Conservation (phyloP, 1,284 basidiomycete species). For the Ustilago vetiveriae region DNA sequence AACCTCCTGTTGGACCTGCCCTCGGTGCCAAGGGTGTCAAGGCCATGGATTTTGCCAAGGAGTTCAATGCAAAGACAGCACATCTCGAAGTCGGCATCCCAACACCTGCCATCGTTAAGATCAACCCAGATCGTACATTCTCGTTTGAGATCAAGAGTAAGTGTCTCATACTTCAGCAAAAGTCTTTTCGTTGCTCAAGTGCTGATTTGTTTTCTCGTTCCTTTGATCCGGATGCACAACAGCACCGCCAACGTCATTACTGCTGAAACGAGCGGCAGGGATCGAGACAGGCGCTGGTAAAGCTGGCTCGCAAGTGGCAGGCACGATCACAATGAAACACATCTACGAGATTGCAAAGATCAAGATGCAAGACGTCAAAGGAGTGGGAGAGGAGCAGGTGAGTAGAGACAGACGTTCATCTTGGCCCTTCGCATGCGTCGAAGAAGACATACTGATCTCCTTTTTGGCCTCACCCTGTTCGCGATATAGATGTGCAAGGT, state of each 20-base stretch:
- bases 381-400: slow-evolving; percentile 60
- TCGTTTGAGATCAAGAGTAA: slow-evolving; percentile 73
- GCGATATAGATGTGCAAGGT: slow-evolving; percentile 56
- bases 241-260: slow-evolving; percentile 86
- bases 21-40: slow-evolving; percentile 98
- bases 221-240: not conserved
- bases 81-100: slow-evolving; percentile 88
- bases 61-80: slow-evolving; percentile 76
- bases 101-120: slow-evolving; percentile 87
- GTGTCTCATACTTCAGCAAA: slow-evolving; percentile 10
- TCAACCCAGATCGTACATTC: slow-evolving; percentile 94
- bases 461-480: not conserved
- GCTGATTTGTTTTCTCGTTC: not conserved
- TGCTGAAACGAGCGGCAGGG: slow-evolving; percentile 89
- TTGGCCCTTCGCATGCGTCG: too few species aligned
- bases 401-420: slow-evolving; percentile 1
- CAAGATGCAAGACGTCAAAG: slow-evolving; percentile 78
- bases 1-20: slow-evolving; percentile 95
- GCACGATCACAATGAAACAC: slow-evolving; percentile 92
- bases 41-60: slow-evolving; percentile 98
- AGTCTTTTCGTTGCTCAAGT: not conserved
- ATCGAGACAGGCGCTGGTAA: slow-evolving; percentile 80
- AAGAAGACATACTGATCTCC: slow-evolving; percentile 4
- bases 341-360: slow-evolving; percentile 99
- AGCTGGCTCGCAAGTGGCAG: slow-evolving; percentile 78